Evolutionary conservation across 257 asterid species (phyloP).

Genomic region (Jacaranda mimosifolia): DNA sequence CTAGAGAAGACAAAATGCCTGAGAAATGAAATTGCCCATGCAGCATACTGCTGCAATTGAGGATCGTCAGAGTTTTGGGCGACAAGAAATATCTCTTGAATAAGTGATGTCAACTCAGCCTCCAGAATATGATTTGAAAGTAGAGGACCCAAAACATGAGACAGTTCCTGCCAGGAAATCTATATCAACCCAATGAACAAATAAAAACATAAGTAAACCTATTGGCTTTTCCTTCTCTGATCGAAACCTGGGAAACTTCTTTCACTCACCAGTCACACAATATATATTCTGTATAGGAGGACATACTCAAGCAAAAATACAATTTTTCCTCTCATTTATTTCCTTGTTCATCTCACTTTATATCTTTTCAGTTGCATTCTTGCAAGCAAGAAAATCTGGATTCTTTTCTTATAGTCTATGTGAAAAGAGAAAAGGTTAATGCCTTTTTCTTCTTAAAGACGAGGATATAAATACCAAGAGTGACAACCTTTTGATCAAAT

Average conservation of each 20-base stretch:
- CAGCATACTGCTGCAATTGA: slow-evolving; percentile 76
- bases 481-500: slow-evolving; percentile 64
- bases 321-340: slow-evolving; percentile 1
- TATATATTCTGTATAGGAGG: too few relatives aligned
- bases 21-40: slow-evolving; percentile 93
- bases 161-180: slow-evolving; percentile 57
- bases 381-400: slow-evolving; percentile 10
- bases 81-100: slow-evolving; percentile 85
- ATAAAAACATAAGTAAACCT: slow-evolving; percentile 16
- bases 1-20: slow-evolving; percentile 68
- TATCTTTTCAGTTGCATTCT: not conserved
- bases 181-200: slow-evolving; percentile 32
- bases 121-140: slow-evolving; percentile 65
- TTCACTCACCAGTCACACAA: too few relatives aligned
- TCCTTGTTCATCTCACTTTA: not conserved
- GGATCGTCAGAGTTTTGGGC: slow-evolving; percentile 80
- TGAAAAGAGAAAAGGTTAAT: not conserved
- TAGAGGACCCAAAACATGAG: slow-evolving; percentile 61
- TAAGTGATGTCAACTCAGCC: slow-evolving; percentile 63
- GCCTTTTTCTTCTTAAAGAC: not conserved
- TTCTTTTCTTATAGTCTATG: not conserved
- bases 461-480: slow-evolving; percentile 7
- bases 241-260: too few relatives aligned
- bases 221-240: slow-evolving; percentile 17
- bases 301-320: slow-evolving; percentile 26